Conservation (phyloP, 805 yeast genomes). For the Trichomonascus vanleenenianus region DNA sequence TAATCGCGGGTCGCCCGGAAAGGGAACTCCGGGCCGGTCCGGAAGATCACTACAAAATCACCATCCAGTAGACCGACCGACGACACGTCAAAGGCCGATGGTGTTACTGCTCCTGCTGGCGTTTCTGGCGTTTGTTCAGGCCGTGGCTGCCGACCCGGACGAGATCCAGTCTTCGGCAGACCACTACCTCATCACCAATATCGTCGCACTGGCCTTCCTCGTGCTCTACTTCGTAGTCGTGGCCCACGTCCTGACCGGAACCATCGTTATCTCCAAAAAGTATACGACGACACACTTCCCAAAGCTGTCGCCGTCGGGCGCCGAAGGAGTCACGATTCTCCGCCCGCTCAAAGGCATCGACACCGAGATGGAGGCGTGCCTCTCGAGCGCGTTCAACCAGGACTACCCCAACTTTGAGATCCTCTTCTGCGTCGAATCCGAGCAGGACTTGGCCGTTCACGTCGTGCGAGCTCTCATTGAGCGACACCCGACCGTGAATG, state of each 20-base stretch:
- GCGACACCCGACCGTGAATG: conserved; percentile 49
- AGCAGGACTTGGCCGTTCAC: conserved; percentile 55
- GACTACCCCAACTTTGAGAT: conserved; percentile 66
- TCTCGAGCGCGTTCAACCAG: conserved; percentile 61
- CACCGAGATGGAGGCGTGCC: conserved; percentile 60
- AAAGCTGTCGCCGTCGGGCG: background rate
- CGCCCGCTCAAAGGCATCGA: conserved; percentile 84
- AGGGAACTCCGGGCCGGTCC: too few relatives aligned
- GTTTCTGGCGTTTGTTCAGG: too few relatives aligned
- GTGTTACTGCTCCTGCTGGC: too few relatives aligned
- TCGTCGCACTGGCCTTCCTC: background rate
- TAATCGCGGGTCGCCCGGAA: too few relatives aligned
- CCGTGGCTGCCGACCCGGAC: too few relatives aligned
- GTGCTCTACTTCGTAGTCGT: conserved; percentile 1
- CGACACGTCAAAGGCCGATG: too few relatives aligned
- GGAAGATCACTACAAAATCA: too few relatives aligned
- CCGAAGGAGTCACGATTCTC: conserved; percentile 61
- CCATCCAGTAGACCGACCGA: too few relatives aligned
- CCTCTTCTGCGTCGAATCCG: conserved; percentile 65
- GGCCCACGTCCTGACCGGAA: background rate
- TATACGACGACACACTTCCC: background rate
- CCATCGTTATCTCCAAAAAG: background rate
- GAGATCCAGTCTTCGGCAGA: background rate
- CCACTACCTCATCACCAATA: background rate
- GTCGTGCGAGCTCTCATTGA: conserved; percentile 43